Conservation (phyloP, 2,329 filamentous ascomycete genomes). For the Penicillium palitans region DNA sequence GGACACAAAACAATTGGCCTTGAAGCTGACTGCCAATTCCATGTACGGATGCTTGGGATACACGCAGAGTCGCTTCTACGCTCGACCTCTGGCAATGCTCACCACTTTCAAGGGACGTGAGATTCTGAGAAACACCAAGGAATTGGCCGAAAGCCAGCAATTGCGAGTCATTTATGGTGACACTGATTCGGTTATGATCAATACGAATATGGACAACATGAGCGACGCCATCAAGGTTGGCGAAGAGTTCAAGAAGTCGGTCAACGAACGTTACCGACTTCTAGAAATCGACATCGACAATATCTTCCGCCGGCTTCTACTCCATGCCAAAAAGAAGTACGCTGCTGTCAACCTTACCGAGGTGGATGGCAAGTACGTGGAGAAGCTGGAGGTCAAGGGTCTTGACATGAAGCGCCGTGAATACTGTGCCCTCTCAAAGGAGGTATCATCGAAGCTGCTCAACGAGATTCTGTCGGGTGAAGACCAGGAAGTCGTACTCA, state of each 20-base stretch:
- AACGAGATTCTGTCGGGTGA: constrained; percentile 93
- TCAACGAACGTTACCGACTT: constrained; percentile 89
- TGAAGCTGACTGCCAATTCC: constrained; percentile 97
- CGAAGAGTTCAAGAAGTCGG: constrained; percentile 88
- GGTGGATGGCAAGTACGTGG: constrained; percentile 81
- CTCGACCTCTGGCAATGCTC: constrained; percentile 88
- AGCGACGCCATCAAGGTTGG: constrained; percentile 88
- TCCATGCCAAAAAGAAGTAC: constrained; percentile 99
- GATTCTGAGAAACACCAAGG: constrained; percentile 93
- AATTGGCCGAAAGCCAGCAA: constrained; percentile 85
- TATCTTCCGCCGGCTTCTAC: constrained; percentile 84
- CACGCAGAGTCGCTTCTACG: constrained; percentile 95
- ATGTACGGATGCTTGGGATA: constrained; percentile 99
- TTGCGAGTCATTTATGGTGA: constrained; percentile 98
- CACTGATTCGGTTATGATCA: constrained; percentile 99
- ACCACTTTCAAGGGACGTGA: constrained; percentile 97
- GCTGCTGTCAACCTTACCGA: constrained; percentile 93
- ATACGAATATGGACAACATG: constrained; percentile 93
- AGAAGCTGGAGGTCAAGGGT: constrained; percentile 97
- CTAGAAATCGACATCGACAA: constrained; percentile 99
- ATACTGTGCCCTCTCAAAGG: constrained; percentile 93
- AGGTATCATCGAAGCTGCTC: constrained; percentile 85
- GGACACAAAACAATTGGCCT: constrained; percentile 95
- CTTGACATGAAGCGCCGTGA: constrained; percentile 97
- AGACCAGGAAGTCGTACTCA: constrained; percentile 82